Percentiles rank a stretch among this genome's conserved stretches.
Conservation (phyloP, 2,329 filamentous ascomycete genomes). For the Xylaria sp. region DNA sequence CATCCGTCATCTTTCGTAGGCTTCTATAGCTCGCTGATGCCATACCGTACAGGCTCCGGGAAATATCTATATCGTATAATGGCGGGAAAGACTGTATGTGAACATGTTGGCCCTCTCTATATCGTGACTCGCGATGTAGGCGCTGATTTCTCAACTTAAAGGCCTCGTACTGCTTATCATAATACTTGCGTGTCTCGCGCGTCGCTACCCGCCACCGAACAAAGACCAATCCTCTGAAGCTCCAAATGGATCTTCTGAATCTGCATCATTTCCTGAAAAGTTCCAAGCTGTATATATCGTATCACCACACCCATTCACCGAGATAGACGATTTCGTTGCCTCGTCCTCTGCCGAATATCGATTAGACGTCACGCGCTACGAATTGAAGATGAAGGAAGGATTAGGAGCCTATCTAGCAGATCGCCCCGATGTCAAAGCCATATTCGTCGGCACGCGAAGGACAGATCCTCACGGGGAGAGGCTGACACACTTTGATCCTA, state of each 20-base stretch:
- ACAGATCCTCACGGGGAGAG: constrained; percentile 89
- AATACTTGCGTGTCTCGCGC: constrained; percentile 71
- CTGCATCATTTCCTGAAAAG: constrained; percentile 46
- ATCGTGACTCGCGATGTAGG: not conserved
- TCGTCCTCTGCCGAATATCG: constrained; percentile 71
- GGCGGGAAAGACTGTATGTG: constrained; percentile 87
- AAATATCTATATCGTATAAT: constrained; percentile 93
- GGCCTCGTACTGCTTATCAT: constrained; percentile 83
- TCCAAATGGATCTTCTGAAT: constrained; percentile 27
- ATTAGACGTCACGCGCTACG: constrained; percentile 74
- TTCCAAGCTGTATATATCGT: constrained; percentile 90
- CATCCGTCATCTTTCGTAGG: not conserved
- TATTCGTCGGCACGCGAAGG: constrained; percentile 86
- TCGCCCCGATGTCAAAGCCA: constrained; percentile 69
- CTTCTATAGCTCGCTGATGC: constrained; percentile 2
- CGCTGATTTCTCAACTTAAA: constrained; percentile 6
- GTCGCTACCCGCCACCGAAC: constrained; percentile 40
- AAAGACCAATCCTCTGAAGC: constrained; percentile 30
- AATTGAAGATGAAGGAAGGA: constrained; percentile 76
- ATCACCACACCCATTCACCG: constrained; percentile 79
- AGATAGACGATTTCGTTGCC: constrained; percentile 85
- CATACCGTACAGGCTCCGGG: constrained; percentile 61
- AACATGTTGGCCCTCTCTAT: not conserved
- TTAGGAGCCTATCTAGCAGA: constrained; percentile 78
- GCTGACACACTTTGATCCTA: constrained; percentile 82